These are phyloP conservation scores for Penicillium malachiteum DNA, from an alignment of 495 filamentous ascomycete species.

Conservation along the genomic window DNA sequence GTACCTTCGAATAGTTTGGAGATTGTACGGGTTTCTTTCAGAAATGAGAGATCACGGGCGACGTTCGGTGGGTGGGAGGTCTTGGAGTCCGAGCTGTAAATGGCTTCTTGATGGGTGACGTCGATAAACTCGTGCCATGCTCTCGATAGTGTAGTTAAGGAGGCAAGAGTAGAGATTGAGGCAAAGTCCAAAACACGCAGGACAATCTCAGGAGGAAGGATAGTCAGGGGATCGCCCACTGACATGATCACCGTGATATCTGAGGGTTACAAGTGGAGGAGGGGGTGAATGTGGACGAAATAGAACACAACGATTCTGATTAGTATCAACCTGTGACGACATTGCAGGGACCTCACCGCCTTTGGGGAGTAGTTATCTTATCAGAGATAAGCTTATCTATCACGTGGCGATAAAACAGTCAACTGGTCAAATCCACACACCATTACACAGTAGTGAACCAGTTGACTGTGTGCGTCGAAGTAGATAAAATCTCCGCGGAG, in stretches of 20 bases:
- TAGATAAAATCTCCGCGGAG: too few relatives aligned
- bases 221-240: constrained; percentile 28
- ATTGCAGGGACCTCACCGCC: background rate
- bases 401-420: too few relatives aligned
- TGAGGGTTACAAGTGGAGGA: background rate
- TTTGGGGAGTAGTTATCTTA: background rate
- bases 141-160: constrained; percentile 33
- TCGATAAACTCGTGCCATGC: constrained; percentile 45
- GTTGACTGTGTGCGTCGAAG: background rate
- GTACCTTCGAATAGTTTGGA: constrained; percentile 25
- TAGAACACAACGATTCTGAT: background rate
- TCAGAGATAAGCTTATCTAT: background rate
- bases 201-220: constrained; percentile 39
- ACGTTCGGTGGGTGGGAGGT: constrained; percentile 19
- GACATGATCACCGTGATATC: constrained; percentile 16
- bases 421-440: too few relatives aligned
- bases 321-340: background rate
- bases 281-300: background rate
- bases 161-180: constrained; percentile 31
- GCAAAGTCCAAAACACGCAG: constrained; percentile 37
- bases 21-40: constrained; percentile 19
- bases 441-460: background rate
- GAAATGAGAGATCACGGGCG: constrained; percentile 24
- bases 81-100: constrained; percentile 35
- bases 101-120: constrained; percentile 40